Base-by-base conservation (phyloP, 139 green algal genomes). In the Pedinophyceae sp. region DNA sequence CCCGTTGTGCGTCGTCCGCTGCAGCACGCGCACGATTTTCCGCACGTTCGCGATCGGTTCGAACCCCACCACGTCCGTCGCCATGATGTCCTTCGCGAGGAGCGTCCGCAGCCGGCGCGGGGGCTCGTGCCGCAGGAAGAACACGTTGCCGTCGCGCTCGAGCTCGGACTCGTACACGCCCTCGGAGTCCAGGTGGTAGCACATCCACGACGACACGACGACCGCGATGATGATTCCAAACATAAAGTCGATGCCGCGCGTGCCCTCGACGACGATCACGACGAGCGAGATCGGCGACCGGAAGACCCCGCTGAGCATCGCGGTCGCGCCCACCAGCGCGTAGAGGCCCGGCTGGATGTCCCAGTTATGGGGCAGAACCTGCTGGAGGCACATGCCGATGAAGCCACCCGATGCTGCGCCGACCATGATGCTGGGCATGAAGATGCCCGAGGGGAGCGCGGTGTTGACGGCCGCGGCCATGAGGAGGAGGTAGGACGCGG, bases 131-230 rank as follows among this genome's bases (percentile, higher is more conserved):
- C 58, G 61, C 23, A 89, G 69, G 63, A 87, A 88, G 57, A 85
- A 75, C 4, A 90, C 71, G 51, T 73, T 78, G 24, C 80, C 80
- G 29, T 83, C 74, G 24, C 71, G 66, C 28, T 93, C 76, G 50
- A 94, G 73, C 57, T 95, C 85, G 16, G 50, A 72, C 67, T 94
- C 83, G 68, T 95, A 95, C 39, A 93, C 73, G 34, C 79, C 80
- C 28, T 92, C 79, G 18, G 70, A 70, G 59, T 88, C 71, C 50
- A 95, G 62, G 30, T 72, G 68, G 48, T 86, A 65, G 2, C 71
- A 79, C 20, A 94, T 75, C 53, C 60, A 88, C 69, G 93, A 93
- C 68, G 69, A 70, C n/a, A 73, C 50, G 4, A 95, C 74, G 25
- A 78, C 51, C 2, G 78, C 74, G 10, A 87, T 50, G 51, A 94